Conservation (phyloP, 1,284 basidiomycete species). For the Volvariella surrecta region DNA sequence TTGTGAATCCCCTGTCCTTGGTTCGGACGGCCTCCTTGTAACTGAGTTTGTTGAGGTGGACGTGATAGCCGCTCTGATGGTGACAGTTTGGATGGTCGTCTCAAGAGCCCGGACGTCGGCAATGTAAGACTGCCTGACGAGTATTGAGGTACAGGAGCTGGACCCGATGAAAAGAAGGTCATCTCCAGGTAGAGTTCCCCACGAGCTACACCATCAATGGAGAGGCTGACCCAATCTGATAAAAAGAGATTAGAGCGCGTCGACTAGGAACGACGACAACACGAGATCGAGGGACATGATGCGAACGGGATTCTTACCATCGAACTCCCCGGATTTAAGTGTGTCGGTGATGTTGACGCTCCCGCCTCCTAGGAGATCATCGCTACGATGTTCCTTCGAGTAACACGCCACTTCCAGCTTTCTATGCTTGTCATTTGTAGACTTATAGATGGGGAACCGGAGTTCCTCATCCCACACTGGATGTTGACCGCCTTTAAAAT, state of each 20-base stretch:
- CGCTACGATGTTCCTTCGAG: slow-evolving; percentile 49
- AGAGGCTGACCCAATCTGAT: slow-evolving; percentile 61
- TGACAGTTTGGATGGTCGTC: slow-evolving; percentile 19
- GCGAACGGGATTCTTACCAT: slow-evolving; percentile 37
- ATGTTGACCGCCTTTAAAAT: slow-evolving; percentile 68
- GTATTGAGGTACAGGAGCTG: slow-evolving; percentile 27
- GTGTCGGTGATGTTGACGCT: slow-evolving; percentile 58
- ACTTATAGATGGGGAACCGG: slow-evolving; percentile 48
- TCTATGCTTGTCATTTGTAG: slow-evolving; percentile 36
- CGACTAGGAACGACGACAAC: slow-evolving; percentile 4
- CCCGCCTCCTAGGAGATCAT: slow-evolving; percentile 56
- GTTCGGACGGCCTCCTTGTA: too few relatives aligned
- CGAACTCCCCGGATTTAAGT: slow-evolving; percentile 63
- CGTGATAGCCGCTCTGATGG: slow-evolving; percentile 18
- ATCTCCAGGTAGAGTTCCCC: slow-evolving; percentile 75
- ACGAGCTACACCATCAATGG: slow-evolving; percentile 43
- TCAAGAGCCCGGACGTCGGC: slow-evolving; percentile 19
- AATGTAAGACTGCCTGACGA: slow-evolving; percentile 20
- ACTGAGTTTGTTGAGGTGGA: slow-evolving; percentile 2
- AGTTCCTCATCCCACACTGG: slow-evolving; percentile 73
- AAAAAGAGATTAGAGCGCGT: background rate
- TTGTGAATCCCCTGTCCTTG: too few relatives aligned
- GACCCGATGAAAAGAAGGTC: slow-evolving; percentile 62
- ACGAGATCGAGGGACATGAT: slow-evolving; percentile 3
- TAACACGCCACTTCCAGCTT: slow-evolving; percentile 57